Conservation (phyloP, 352 stramenopile species). For the Hyaloperonospora arabidopsidis region DNA sequence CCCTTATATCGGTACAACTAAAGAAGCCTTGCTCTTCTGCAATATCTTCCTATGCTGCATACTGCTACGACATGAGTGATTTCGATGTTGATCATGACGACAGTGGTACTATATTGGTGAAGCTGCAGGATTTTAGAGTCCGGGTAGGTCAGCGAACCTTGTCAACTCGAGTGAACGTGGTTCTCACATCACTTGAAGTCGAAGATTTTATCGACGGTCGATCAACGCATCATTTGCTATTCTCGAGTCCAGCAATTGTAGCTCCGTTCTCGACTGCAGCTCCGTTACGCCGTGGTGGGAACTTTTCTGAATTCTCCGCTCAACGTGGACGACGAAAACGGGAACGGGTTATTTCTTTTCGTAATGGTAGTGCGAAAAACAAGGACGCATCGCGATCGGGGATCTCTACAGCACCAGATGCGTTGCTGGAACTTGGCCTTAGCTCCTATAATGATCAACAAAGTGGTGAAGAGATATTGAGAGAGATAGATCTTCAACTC, state of each 20-base stretch:
- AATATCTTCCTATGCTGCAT: constrained; percentile 43
- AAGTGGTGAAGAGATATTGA: constrained; percentile 43
- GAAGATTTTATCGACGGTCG: constrained; percentile 63
- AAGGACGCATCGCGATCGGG: constrained; percentile 14
- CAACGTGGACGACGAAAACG: constrained; percentile 35
- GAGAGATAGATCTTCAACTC: constrained; percentile 61
- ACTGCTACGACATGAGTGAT: constrained; percentile 50
- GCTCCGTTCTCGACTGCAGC: constrained; percentile 54
- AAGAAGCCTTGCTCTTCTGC: constrained; percentile 55
- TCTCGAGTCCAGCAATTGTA: constrained; percentile 64
- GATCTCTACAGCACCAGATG: constrained; percentile 23
- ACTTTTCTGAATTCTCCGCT: constrained; percentile 23
- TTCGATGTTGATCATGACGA: constrained; percentile 52
- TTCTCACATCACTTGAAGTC: constrained; percentile 64
- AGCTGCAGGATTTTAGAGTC: constrained; percentile 74
- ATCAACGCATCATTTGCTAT: constrained; percentile 69
- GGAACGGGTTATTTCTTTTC: constrained; percentile 64
- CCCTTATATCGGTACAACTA: constrained; percentile 70
- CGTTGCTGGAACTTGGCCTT: constrained; percentile 61
- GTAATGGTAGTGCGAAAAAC: constrained; percentile 19
- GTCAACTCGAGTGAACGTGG: constrained; percentile 64
- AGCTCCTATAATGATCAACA: constrained; percentile 50
- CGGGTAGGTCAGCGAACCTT: constrained; percentile 75
- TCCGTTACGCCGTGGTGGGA: constrained; percentile 37
- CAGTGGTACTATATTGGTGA: constrained; percentile 63